These are phyloP conservation scores for Macrocybe gigantea DNA, from an alignment of 768 basidiomycete genomes.

Conservation along the genomic window DNA sequence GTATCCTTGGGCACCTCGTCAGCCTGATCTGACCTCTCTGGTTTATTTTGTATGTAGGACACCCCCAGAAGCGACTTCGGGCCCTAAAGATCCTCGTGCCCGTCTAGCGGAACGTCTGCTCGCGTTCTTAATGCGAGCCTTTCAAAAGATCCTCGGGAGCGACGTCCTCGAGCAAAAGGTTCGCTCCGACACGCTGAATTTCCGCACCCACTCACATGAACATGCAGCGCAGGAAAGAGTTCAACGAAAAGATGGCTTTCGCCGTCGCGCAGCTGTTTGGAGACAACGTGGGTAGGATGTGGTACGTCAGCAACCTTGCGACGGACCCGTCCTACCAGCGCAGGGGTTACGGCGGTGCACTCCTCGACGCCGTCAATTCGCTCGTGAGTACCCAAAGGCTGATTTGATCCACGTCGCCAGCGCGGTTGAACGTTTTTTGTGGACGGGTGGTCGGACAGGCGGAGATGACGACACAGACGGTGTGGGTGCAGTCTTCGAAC, in stretches of 20 bases:
- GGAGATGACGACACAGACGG: constrained; percentile 17
- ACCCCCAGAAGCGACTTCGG: background rate
- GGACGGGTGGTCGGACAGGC: constrained; percentile 16
- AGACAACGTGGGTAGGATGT: constrained; percentile 21
- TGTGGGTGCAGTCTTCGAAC: constrained; percentile 24
- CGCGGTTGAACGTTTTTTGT: background rate
- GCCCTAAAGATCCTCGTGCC: too few species aligned
- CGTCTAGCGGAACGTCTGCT: too few species aligned
- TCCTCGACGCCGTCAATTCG: constrained; percentile 18
- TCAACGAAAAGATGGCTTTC: constrained; percentile 14
- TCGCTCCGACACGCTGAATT: background rate
- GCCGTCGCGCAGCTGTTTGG: constrained; percentile 16
- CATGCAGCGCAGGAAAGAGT: constrained; percentile 14
- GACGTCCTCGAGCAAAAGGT: background rate
- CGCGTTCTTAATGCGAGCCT: too few species aligned
- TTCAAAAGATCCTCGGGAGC: too few species aligned
- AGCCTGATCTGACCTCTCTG: too few species aligned
- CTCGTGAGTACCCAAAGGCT: constrained; percentile 11
- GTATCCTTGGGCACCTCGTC: too few species aligned
- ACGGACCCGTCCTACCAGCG: constrained; percentile 21
- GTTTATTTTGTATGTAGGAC: background rate
- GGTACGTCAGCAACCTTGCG: constrained; percentile 20
- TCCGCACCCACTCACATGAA: background rate
- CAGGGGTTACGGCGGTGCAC: constrained; percentile 22
- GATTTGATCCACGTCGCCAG: background rate